Conservation (phyloP, 192 early-diverging fungal genomes). For the Rhizoclosmatium globosum region DNA sequence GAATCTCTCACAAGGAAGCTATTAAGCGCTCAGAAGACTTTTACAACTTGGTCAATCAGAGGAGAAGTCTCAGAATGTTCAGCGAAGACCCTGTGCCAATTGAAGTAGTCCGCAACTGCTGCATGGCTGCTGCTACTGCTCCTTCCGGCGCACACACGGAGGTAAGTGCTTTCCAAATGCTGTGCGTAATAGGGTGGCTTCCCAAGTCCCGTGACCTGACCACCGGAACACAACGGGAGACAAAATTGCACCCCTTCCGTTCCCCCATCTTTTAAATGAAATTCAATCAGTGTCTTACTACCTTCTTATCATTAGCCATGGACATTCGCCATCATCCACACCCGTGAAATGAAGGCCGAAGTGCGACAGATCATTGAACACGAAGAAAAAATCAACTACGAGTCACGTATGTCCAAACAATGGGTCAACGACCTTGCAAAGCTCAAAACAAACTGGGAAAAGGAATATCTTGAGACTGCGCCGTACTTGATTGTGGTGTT, state of each 20-base stretch:
- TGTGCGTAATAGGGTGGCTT: too few relatives aligned
- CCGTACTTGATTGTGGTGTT: constrained; percentile 21
- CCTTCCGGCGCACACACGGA: constrained; percentile 25
- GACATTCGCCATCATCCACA: constrained; percentile 27
- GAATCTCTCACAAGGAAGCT: background rate
- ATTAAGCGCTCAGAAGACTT: constrained; percentile 4
- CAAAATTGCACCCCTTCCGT: too few relatives aligned
- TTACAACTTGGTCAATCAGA: constrained; percentile 5
- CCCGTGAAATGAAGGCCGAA: constrained; percentile 7
- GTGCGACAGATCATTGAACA: constrained; percentile 20
- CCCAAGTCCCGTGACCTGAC: too few relatives aligned
- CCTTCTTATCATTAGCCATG: background rate
- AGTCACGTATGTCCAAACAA: constrained; percentile 11
- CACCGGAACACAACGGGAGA: too few relatives aligned
- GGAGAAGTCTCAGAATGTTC: constrained; percentile 15
- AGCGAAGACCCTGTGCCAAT: constrained; percentile 21
- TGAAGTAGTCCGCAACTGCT: constrained; percentile 23
- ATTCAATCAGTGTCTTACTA: too few relatives aligned
- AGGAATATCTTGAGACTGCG: constrained; percentile 18
- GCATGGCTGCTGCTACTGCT: constrained; percentile 26
- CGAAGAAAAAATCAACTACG: constrained; percentile 34
- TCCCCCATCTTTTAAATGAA: too few relatives aligned
- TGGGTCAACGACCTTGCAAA: constrained; percentile 23
- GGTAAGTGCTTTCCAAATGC: background rate
- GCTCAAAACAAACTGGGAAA: constrained; percentile 20